Evolutionary conservation across 805 yeast species (phyloP).

Genomic region (Wickerhamiella kurtzmanii): DNA sequence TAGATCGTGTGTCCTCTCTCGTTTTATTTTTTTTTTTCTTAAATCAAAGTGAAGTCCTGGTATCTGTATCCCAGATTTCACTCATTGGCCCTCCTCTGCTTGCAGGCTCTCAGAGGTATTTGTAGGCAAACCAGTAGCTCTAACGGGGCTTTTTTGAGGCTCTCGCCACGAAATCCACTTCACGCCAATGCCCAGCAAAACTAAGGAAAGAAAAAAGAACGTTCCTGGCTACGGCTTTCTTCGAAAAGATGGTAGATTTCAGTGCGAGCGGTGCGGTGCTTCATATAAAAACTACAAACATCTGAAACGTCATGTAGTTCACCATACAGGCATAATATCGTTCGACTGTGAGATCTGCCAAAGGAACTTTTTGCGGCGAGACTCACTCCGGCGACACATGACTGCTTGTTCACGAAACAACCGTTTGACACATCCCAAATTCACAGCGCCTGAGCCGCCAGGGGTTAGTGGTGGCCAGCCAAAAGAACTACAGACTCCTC

Average conservation of each 20-base stretch:
- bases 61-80: too few species aligned
- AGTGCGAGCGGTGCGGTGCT: slow-evolving; percentile 19
- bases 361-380: slow-evolving; percentile 16
- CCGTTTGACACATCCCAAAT: background rate
- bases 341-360: slow-evolving; percentile 63
- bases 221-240: background rate
- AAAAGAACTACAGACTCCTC: background rate
- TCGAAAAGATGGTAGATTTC: slow-evolving; percentile 6
- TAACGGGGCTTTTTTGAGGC: too few species aligned
- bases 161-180: too few species aligned
- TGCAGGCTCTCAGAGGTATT: too few species aligned
- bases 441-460: background rate
- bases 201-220: background rate
- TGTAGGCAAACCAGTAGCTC: too few species aligned
- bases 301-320: slow-evolving; percentile 65
- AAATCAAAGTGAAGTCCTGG: background rate
- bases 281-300: slow-evolving; percentile 44
- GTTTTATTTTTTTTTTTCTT: background rate
- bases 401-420: background rate
- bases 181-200: background rate
- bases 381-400: slow-evolving; percentile 16
- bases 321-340: slow-evolving; percentile 78
- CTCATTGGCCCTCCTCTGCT: too few species aligned
- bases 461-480: background rate
- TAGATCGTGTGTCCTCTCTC: too few species aligned